A percentile compares a stretch with the other conserved stretches of the same genome.
Evolutionary conservation across 805 yeast genomes (phyloP).

Genomic region (Cyberlindnera xylosilytica): DNA sequence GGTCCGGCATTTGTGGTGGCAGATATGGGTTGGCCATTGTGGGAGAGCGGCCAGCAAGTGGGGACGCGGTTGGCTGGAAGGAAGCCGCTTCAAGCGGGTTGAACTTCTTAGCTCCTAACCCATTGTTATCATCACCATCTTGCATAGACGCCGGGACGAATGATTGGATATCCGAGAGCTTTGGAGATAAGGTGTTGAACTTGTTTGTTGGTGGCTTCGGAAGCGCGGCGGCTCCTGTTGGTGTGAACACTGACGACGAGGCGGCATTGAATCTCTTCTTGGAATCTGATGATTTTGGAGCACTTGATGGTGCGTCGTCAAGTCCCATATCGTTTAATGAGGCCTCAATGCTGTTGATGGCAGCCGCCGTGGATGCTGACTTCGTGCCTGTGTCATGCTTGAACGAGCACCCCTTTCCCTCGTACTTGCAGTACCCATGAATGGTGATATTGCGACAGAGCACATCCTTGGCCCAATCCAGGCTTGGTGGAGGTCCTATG

Average conservation of each 20-base stretch:
- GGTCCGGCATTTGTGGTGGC: slow-evolving; percentile 4
- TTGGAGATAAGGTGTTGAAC: slow-evolving; percentile 35
- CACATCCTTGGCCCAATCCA: slow-evolving; percentile 63
- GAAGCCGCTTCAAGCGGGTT: slow-evolving; percentile 41
- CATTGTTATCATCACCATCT: not conserved
- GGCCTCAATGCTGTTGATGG: slow-evolving; percentile 4
- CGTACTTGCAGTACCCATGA: slow-evolving; percentile 86
- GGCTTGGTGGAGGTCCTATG: slow-evolving; percentile 11
- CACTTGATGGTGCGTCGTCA: not conserved
- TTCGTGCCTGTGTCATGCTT: slow-evolving; percentile 48
- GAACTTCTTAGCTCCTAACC: slow-evolving; percentile 34
- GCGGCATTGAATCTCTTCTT: slow-evolving; percentile 49
- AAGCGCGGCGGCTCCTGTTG: slow-evolving; percentile 17
- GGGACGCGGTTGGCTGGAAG: slow-evolving; percentile 23
- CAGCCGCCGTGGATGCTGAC: slow-evolving; percentile 9
- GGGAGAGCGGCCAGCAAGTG: slow-evolving; percentile 2
- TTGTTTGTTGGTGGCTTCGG: slow-evolving; percentile 18
- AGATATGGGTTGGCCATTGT: slow-evolving; percentile 16
- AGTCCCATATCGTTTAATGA: not conserved
- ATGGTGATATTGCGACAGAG: slow-evolving; percentile 82
- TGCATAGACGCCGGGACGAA: slow-evolving; percentile 1
- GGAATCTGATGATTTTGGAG: slow-evolving; percentile 1
- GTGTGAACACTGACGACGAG: not conserved
- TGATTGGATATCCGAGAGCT: slow-evolving; percentile 25
- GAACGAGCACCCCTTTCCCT: slow-evolving; percentile 83